A percentile compares a stretch with the other conserved stretches of the same genome.
Evolutionary conservation across 129 eudicot species (phyloP).

Genomic region (Silybum marianum): DNA sequence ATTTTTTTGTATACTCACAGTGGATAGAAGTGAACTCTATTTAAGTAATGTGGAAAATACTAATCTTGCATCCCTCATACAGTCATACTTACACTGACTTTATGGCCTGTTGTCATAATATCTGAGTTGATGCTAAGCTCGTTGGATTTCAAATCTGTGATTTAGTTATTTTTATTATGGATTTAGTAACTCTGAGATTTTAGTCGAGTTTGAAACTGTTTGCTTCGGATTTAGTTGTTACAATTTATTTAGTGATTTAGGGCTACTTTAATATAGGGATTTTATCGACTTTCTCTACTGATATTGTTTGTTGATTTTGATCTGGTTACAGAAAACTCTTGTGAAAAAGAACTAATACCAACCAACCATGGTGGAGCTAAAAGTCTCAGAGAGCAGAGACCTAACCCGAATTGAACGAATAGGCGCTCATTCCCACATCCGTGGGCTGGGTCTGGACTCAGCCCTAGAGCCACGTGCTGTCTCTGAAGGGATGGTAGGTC

Average conservation of each 20-base stretch:
- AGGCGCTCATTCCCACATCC: conserved; percentile 96
- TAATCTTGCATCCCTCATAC: too few species aligned
- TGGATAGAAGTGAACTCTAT: too few species aligned
- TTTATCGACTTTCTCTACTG: not conserved
- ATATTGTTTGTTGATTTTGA: conserved; percentile 1
- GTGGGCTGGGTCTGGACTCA: conserved; percentile 88
- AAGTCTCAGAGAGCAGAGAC: conserved; percentile 79
- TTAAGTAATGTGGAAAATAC: too few species aligned
- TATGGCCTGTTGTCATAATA: too few species aligned
- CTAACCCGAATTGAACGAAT: conserved; percentile 86
- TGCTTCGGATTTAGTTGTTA: not conserved
- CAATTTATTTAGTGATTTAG: not conserved
- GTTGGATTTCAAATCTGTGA: too few species aligned
- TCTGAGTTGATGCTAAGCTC: too few species aligned
- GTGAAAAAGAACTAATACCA: not conserved
- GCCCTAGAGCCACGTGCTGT: conserved; percentile 65
- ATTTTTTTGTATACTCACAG: too few species aligned
- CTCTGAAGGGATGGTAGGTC: conserved; percentile 96
- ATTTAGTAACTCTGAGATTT: too few species aligned
- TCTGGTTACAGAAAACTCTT: not conserved
- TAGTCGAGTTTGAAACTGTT: not conserved
- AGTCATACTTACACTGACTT: too few species aligned
- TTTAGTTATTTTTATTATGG: too few species aligned
- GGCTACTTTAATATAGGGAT: not conserved
- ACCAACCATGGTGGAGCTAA: conserved; percentile 75